Evolutionary conservation across 192 early-diverging fungal species (phyloP), one percentile per base, ranked within the genome.

Genomic region (Gonapodya prolifera): DNA sequence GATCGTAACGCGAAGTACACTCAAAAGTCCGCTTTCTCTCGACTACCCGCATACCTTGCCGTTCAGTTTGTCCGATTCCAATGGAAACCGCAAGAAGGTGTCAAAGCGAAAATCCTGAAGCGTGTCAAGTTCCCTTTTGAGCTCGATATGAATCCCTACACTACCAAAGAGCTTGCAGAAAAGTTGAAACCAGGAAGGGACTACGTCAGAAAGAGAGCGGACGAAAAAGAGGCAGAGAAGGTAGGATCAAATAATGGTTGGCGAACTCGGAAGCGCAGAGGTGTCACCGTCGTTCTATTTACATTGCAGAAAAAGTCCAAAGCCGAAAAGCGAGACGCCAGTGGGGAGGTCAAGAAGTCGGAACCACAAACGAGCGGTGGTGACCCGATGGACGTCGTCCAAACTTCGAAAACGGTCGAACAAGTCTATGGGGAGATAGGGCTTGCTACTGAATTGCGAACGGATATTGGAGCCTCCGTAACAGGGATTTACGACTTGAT

Each of bases 101-200:
- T 93, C 2, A 90, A 91, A 70, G 92, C 95, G 16, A 99, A 99
- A 82, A 98, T 99, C 82, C 82, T 98, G 76, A 94, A 95, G 85
- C 92, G 91, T 81, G 96, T 99, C 69, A 92, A 94, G 81, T 98
- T 95, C 80, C 96, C 97, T 18, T 86, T 96, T 34, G 94, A 96
- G 30, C 84, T 97, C 34, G 96, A 99, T 78, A 91, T 90, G 2
- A 85, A 91, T n/a, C 89, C 93, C 76, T 89, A 94, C 75, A 96
- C 94, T 80, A 95, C 95, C 16, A 79, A 89, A 1, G 92, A 94
- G 79, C 87, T 99, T 29, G 88, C 91, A 69, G 82, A 85, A 32
- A 95, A 94, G 78, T 85, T 96, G 34, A 80, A 80, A 2, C 82
- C 83, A 1, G 86, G 82, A 1, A 86, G 85, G 36, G 34, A 80